Evolutionary conservation across 192 early-diverging fungal species (phyloP), one percentile per base, ranked within the genome.

Genomic region (Coemansia sp.): DNA sequence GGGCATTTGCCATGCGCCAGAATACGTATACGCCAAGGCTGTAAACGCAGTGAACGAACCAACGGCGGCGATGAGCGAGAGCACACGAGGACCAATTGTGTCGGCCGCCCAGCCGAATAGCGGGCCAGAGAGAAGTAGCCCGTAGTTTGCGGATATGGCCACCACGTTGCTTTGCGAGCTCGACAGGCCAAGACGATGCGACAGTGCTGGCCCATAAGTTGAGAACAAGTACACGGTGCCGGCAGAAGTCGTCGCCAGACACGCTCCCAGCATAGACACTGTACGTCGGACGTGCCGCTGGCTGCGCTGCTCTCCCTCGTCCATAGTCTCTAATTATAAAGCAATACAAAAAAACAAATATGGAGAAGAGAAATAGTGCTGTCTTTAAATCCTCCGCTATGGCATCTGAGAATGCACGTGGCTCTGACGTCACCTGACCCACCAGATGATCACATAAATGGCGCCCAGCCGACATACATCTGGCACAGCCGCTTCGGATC

Each of bases 401-500:
- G 24, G 53, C 24, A 54, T 16, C 54, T 19, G 48, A 7, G 48
- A 49, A 49, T 10, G 48, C 48, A 49, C 48, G 48, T 49, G 48
- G 48, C n/a, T 11, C 6, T 58, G 57, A 58, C 57, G 57, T 58
- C 57, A 58, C 23, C 57, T 58, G 57, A 58, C 57, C 16, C 20
- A 1, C 41, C 8, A 2, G 48, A 20, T 49, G 41, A 45, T 45
- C 41, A 85, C 64, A 85, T 69, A 49, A 75, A 84, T 0, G 82
- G 69, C 1, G 78, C 76, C 85, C 82, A 84, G 20, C 95, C 95
- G 57, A 93, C 87, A 61, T 94, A 98, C 96, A 98, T 98, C 22
- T 81, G 75, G 26, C 86, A 78, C 54, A 97, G 71, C 38, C 88
- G 88, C 58, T 83, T 77, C 0, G 82, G 73, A 47, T 81, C 73